Conservation (phyloP, 148 eudicot species). For the Vaccinium myrtillus region DNA sequence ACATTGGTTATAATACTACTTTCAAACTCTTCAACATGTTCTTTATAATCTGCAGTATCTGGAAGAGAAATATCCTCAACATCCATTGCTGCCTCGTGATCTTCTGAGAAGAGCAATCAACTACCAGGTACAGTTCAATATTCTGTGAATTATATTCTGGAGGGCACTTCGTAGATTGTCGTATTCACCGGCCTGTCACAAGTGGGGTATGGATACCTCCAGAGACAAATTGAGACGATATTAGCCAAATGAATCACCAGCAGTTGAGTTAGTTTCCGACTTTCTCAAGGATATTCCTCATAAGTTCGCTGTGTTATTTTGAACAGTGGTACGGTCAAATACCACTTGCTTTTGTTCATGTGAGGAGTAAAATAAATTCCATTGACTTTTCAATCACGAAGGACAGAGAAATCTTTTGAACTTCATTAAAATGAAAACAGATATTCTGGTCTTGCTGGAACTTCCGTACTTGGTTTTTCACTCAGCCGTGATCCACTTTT, state of each 20-base stretch:
- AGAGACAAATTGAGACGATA: background rate
- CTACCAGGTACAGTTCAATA: conserved; percentile 55
- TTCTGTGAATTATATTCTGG: background rate
- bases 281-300: background rate
- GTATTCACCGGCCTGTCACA: background rate
- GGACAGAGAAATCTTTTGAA: background rate
- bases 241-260: background rate
- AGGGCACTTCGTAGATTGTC: background rate
- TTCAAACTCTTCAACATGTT: background rate
- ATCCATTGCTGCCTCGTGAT: conserved; percentile 70
- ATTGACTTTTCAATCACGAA: background rate
- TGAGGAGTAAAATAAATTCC: background rate
- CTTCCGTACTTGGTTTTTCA: background rate
- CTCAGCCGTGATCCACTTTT: background rate
- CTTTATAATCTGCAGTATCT: conserved; percentile 48
- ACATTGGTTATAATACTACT: background rate
- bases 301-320: background rate
- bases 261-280: background rate
- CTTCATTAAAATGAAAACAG: background rate
- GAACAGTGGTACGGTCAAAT: background rate
- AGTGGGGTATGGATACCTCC: background rate
- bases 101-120: conserved; percentile 68
- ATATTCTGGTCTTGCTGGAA: background rate
- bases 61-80: conserved; percentile 90
- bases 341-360: conserved; percentile 1